phyloP scores from a whole-genome alignment of 208 protist species.

The Trypanosoma conorhini region DNA sequence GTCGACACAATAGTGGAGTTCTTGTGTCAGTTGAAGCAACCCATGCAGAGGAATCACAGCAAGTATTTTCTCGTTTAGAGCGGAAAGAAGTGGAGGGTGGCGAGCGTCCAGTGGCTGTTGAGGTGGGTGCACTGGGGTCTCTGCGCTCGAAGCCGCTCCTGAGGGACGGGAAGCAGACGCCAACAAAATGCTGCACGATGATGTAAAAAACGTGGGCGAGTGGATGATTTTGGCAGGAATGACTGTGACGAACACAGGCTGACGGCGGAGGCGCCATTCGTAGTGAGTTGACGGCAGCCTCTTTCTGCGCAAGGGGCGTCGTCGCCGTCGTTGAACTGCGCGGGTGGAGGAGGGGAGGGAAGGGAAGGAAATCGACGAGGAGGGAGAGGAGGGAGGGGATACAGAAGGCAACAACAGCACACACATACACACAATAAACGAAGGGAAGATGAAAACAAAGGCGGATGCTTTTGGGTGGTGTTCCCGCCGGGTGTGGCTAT shows the following conservation, averaged over 20 bases:
- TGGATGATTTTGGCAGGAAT: neutral
- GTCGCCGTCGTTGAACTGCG: neutral
- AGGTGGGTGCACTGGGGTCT: neutral
- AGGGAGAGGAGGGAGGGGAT: neutral
- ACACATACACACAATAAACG: constrained; percentile 1
- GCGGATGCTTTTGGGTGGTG: neutral
- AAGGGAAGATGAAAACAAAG: constrained; percentile 1
- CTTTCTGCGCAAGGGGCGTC: neutral
- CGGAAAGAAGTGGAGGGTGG: neutral
- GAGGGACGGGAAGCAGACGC: neutral
- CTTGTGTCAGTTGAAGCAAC: neutral
- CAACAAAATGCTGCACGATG: constrained; percentile 12
- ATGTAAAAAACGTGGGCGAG: constrained; percentile 1
- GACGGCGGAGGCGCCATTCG: neutral
- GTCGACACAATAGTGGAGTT: neutral
- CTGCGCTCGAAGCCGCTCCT: neutral
- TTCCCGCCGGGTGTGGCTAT: no score
- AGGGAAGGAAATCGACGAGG: neutral
- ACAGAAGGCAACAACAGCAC: neutral
- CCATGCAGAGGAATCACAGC: neutral
- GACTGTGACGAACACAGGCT: neutral
- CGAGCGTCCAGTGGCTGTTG: neutral
- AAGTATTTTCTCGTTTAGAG: neutral
- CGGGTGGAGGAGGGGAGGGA: neutral
- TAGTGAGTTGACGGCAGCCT: neutral